These are phyloP conservation scores for Salix arbutifolia DNA, from an alignment of 345 rosid species.

Conservation along the genomic window DNA sequence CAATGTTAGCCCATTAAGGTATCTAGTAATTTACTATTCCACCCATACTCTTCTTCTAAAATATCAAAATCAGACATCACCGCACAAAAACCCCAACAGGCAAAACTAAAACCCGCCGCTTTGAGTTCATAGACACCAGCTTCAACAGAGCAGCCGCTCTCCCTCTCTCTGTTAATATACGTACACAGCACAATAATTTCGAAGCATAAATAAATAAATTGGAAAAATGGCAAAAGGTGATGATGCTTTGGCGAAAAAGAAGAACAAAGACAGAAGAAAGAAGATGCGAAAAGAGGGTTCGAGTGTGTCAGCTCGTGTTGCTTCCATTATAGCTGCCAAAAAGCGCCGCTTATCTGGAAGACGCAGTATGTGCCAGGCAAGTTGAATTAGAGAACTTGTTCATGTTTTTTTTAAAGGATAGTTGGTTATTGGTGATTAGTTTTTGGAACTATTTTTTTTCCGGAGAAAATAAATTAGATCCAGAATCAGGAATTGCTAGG, in stretches of 20 bases:
- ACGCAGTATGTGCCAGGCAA: slow-evolving; percentile 75
- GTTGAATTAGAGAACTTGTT: neutral
- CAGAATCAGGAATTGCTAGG: neutral
- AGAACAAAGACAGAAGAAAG: slow-evolving; percentile 60
- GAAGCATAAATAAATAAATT: neutral
- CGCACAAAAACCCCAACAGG: neutral
- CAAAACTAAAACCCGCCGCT: neutral
- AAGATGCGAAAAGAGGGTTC: slow-evolving; percentile 38
- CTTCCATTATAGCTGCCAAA: slow-evolving; percentile 80
- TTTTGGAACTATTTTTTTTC: neutral
- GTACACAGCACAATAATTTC: neutral
- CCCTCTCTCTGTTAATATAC: neutral
- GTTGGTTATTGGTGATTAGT: neutral
- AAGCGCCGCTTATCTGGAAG: slow-evolving; percentile 77
- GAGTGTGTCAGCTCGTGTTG: slow-evolving; percentile 62
- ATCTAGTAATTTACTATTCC: neutral
- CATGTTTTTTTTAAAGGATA: neutral
- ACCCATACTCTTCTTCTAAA: neutral
- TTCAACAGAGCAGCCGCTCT: neutral
- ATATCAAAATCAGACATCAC: neutral
- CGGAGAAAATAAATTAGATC: neutral
- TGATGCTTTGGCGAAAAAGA: slow-evolving; percentile 55
- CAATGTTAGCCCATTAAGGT: neutral
- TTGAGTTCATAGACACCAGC: neutral
- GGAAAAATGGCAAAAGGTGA: slow-evolving; percentile 70